Evolutionary conservation across 805 yeast species (phyloP).

Genomic region (Nakazawaea peltata): DNA sequence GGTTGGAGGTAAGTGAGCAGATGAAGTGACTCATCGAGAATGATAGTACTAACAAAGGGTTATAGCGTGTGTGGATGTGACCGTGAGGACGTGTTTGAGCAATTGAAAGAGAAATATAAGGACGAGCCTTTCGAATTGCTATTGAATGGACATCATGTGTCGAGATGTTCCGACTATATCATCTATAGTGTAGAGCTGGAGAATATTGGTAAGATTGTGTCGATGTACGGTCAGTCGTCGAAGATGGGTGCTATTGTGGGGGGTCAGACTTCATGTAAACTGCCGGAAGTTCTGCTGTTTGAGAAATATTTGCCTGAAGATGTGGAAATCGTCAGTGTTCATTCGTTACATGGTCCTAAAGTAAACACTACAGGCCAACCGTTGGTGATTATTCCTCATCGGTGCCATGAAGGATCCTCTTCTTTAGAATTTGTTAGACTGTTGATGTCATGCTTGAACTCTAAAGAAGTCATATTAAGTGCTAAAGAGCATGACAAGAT

Average conservation of each 20-base stretch:
- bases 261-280: slow-evolving; percentile 96
- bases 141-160: slow-evolving; percentile 76
- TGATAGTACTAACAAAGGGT: background rate
- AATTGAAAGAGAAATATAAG: slow-evolving; percentile 29
- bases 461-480: slow-evolving; percentile 67
- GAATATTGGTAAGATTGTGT: slow-evolving; percentile 63
- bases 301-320: slow-evolving; percentile 70
- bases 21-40: background rate
- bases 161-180: slow-evolving; percentile 73
- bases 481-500: slow-evolving; percentile 91
- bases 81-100: slow-evolving; percentile 53
- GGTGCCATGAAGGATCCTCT: slow-evolving; percentile 44
- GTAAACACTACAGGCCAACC: slow-evolving; percentile 92
- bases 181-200: slow-evolving; percentile 94
- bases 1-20: slow-evolving; percentile 55
- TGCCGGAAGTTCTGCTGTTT: slow-evolving; percentile 82
- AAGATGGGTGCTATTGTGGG: slow-evolving; percentile 88
- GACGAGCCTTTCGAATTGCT: slow-evolving; percentile 46
- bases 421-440: slow-evolving; percentile 49
- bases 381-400: slow-evolving; percentile 73
- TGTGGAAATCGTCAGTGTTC: slow-evolving; percentile 77
- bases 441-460: slow-evolving; percentile 64
- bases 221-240: slow-evolving; percentile 76
- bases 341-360: slow-evolving; percentile 91
- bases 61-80: slow-evolving; percentile 75